A percentile compares a stretch with the other conserved stretches of the same genome.
These are phyloP conservation scores for Candida ovalis DNA, from an alignment of 805 yeast species.

Conservation along the genomic window DNA sequence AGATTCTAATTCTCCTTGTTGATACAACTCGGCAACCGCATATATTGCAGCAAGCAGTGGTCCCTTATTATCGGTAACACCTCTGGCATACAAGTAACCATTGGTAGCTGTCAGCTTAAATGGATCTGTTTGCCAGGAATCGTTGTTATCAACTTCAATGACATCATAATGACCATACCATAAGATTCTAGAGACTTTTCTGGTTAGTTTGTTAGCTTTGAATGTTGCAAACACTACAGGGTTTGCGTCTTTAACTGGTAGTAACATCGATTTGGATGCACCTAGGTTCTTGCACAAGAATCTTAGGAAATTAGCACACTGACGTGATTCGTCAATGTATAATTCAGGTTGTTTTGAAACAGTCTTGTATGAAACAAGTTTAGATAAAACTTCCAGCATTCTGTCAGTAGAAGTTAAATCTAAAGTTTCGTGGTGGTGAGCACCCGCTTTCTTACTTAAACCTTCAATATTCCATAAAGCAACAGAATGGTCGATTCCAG, in stretches of 20 bases:
- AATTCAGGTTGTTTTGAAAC: constrained; percentile 71
- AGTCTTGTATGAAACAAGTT: constrained; percentile 66
- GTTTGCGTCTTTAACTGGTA: constrained; percentile 75
- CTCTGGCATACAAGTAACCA: constrained; percentile 88
- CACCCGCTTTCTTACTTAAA: constrained; percentile 11
- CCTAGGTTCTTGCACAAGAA: constrained; percentile 65
- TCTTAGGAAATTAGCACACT: constrained; percentile 76
- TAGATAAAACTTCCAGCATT: constrained; percentile 57
- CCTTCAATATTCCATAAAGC: constrained; percentile 63
- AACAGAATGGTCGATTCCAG: constrained; percentile 66
- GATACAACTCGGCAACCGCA: constrained; percentile 72
- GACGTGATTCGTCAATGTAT: constrained; percentile 73
- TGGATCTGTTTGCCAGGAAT: constrained; percentile 74
- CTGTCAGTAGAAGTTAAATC: constrained; percentile 38
- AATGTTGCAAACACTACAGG: constrained; percentile 83
- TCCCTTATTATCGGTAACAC: constrained; percentile 93
- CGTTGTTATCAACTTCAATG: constrained; percentile 63
- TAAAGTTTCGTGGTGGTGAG: constrained; percentile 1
- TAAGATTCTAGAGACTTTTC: constrained; percentile 43
- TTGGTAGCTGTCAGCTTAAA: constrained; percentile 69
- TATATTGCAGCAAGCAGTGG: constrained; percentile 84
- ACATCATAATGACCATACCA: constrained; percentile 98
- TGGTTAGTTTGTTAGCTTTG: constrained; percentile 36
- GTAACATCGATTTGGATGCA: constrained; percentile 57
- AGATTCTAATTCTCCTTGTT: constrained; percentile 47